Conservation (phyloP, 441 rosid genomes). For the Manihot esculenta region DNA sequence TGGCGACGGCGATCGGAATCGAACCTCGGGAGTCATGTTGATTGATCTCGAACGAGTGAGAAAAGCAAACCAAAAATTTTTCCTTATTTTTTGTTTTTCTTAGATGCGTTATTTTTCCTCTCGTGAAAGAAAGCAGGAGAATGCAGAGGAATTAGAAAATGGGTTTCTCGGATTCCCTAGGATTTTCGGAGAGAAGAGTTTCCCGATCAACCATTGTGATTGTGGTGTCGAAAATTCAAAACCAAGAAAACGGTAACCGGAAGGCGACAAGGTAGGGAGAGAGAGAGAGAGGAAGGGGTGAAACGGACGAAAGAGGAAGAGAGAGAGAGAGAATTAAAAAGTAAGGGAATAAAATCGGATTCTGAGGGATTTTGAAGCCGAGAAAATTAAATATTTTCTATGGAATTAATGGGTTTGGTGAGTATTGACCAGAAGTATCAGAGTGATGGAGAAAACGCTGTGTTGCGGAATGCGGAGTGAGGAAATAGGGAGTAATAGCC, state of each 20-base stretch:
- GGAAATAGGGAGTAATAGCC: too few relatives aligned
- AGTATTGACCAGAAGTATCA: too few relatives aligned
- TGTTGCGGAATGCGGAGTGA: too few relatives aligned
- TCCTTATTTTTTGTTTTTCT: too few relatives aligned
- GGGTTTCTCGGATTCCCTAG: neutral
- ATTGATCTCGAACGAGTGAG: neutral
- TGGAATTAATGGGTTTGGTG: too few relatives aligned
- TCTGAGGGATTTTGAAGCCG: neutral
- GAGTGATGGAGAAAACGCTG: too few relatives aligned
- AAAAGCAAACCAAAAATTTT: neutral
- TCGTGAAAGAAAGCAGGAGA: neutral
- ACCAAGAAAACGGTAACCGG: neutral
- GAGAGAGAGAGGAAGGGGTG: neutral
- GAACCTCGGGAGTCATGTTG: slow-evolving; percentile 36
- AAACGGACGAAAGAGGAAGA: neutral
- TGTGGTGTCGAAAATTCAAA: neutral
- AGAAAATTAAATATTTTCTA: neutral
- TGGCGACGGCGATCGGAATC: slow-evolving; percentile 25
- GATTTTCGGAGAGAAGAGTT: neutral
- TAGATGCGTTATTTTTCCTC: neutral
- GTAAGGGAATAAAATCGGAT: neutral
- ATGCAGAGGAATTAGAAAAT: too few relatives aligned
- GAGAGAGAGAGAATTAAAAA: neutral
- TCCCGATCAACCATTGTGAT: neutral
- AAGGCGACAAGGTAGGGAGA: neutral